Conservation (phyloP, 345 rosid genomes). For the Gossypium stocksii region DNA sequence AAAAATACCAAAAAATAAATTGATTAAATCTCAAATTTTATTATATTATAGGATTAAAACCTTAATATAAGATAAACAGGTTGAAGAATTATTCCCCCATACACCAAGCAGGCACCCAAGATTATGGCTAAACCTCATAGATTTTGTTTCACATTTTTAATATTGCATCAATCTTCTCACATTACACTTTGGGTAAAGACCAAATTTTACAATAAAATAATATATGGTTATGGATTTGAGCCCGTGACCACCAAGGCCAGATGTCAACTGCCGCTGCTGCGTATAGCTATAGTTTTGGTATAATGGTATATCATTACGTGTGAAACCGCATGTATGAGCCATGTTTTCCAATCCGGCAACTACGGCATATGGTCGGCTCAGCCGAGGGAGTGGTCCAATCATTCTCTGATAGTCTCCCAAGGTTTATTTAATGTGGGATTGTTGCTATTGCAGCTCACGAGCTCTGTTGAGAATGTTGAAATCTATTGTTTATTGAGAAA, state of each 20-base stretch:
- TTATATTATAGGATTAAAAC: too few species aligned
- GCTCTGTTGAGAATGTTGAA: not conserved
- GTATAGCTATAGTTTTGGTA: not conserved
- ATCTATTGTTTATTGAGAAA: not conserved
- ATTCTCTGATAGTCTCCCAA: too few species aligned
- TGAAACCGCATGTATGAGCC: not conserved
- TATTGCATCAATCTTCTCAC: constrained; percentile 1
- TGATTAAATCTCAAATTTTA: too few species aligned
- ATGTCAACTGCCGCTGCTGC: not conserved
- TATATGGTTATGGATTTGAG: not conserved
- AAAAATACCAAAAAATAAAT: too few species aligned
- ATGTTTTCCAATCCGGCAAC: constrained; percentile 8
- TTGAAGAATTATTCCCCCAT: too few species aligned
- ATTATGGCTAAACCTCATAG: not conserved
- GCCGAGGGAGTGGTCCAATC: not conserved
- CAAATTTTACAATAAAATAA: constrained; percentile 4
- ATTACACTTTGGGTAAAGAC: not conserved
- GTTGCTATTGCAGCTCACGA: too few species aligned
- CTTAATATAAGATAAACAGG: too few species aligned
- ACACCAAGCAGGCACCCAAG: too few species aligned
- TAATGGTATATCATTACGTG: not conserved
- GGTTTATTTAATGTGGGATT: too few species aligned
- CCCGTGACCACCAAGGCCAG: not conserved
- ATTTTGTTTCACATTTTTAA: not conserved
- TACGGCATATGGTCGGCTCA: constrained; percentile 3